phyloP scores from a whole-genome alignment of 768 basidiomycete genomes.

The Termitomyces sp. region DNA sequence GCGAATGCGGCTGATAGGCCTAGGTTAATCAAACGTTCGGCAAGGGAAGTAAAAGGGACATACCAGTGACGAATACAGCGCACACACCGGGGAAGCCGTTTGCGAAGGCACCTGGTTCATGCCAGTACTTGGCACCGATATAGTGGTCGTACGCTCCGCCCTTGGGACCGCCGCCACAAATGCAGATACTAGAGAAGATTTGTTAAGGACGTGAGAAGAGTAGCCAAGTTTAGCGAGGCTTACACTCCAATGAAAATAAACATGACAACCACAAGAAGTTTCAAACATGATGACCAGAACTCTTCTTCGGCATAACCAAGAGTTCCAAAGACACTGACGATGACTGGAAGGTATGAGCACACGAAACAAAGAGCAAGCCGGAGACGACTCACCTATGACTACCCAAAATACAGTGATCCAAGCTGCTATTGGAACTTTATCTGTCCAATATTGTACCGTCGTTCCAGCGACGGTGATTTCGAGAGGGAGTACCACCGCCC shows the following conservation, averaged over 20 bases:
- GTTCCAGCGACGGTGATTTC: slow-evolving; percentile 44
- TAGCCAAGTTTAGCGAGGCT: slow-evolving; percentile 7
- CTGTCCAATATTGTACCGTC: slow-evolving; percentile 43
- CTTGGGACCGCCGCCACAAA: slow-evolving; percentile 39
- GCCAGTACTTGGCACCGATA: slow-evolving; percentile 36
- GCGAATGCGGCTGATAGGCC: slow-evolving; percentile 32
- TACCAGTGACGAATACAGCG: slow-evolving; percentile 41
- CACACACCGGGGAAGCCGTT: slow-evolving; percentile 46
- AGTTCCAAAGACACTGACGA: slow-evolving; percentile 39
- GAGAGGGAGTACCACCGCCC: slow-evolving; percentile 40
- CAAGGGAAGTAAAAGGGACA: background rate
- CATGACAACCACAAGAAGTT: slow-evolving; percentile 41
- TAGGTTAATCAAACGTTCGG: background rate
- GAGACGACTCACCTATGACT: slow-evolving; percentile 28
- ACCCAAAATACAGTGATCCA: slow-evolving; percentile 46
- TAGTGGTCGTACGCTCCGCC: slow-evolving; percentile 32
- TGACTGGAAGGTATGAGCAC: slow-evolving; percentile 20
- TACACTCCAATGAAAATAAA: slow-evolving; percentile 45
- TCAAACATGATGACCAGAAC: slow-evolving; percentile 49
- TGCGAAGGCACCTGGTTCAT: slow-evolving; percentile 37
- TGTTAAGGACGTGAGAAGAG: background rate
- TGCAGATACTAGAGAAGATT: slow-evolving; percentile 28
- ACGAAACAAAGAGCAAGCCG: background rate
- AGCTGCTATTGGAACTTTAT: slow-evolving; percentile 34
- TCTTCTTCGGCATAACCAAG: slow-evolving; percentile 47